Percentiles rank a stretch among this genome's conserved stretches.
These are phyloP conservation scores for Hymenotorrendiella dingleyae DNA, from an alignment of 2,329 filamentous ascomycete genomes.

Conservation along the genomic window DNA sequence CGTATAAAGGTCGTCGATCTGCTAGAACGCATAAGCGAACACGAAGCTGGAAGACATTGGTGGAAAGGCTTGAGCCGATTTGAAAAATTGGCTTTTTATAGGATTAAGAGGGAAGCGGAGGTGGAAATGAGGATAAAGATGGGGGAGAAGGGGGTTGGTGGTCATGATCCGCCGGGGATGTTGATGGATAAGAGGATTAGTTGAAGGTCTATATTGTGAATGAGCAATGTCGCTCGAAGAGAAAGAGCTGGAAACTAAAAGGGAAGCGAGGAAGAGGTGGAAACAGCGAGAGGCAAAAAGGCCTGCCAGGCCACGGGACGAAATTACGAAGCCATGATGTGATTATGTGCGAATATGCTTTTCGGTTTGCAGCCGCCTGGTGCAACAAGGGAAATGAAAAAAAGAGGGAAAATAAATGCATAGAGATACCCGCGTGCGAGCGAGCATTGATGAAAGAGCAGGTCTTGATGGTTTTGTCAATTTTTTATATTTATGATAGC, in stretches of 20 bases:
- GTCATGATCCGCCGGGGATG: slow-evolving; percentile 19
- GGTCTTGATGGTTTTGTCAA: too few species aligned
- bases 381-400: slow-evolving; percentile 13
- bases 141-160: slow-evolving; percentile 17
- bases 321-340: slow-evolving; percentile 23
- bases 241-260: background rate
- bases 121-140: slow-evolving; percentile 37
- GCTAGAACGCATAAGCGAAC: slow-evolving; percentile 73
- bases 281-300: slow-evolving; percentile 3
- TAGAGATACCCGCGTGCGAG: slow-evolving; percentile 18
- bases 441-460: too few species aligned
- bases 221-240: background rate
- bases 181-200: slow-evolving; percentile 44
- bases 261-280: background rate
- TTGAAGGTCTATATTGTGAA: slow-evolving; percentile 34
- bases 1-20: slow-evolving; percentile 71
- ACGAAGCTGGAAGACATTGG: slow-evolving; percentile 90
- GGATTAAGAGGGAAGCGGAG: slow-evolving; percentile 65
- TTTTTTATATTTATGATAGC: too few species aligned
- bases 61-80: slow-evolving; percentile 84
- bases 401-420: slow-evolving; percentile 3
- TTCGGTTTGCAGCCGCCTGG: slow-evolving; percentile 17
- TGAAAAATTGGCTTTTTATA: slow-evolving; percentile 77
- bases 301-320: slow-evolving; percentile 17
- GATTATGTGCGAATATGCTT: background rate